A percentile compares a stretch with the other conserved stretches of the same genome.
Conservation (phyloP, 495 filamentous ascomycete genomes). For the Penicillium chermesinum region DNA sequence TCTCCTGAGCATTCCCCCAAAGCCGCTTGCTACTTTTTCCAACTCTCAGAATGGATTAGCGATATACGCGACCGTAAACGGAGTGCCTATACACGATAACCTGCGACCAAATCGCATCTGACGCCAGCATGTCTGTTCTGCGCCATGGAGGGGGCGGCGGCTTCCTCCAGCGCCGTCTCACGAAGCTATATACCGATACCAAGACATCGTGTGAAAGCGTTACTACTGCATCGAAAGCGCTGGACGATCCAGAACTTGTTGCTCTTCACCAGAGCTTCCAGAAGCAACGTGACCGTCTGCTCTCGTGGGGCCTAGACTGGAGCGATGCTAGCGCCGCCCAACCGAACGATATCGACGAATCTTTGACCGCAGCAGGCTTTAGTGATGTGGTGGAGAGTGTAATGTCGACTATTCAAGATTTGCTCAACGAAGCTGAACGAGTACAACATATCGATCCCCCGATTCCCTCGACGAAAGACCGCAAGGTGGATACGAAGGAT, state of each 20-base stretch:
- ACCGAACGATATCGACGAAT: constrained; percentile 80
- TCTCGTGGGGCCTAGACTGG: constrained; percentile 91
- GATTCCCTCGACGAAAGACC: constrained; percentile 35
- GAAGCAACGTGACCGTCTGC: constrained; percentile 57
- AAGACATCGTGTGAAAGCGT: constrained; percentile 83
- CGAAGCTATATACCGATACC: constrained; percentile 86
- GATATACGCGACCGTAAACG: constrained; percentile 6
- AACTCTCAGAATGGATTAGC: constrained; percentile 14
- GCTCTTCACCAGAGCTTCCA: constrained; percentile 53
- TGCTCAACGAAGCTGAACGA: constrained; percentile 77
- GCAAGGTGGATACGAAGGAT: constrained; percentile 33
- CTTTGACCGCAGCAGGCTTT: constrained; percentile 73
- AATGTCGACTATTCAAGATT: constrained; percentile 82
- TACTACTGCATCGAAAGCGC: constrained; percentile 61
- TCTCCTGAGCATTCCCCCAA: constrained; percentile 4
- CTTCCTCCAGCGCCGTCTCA: constrained; percentile 64
- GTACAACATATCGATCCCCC: constrained; percentile 57
- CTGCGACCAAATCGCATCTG: constrained; percentile 16
- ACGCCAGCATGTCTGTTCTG: constrained; percentile 45
- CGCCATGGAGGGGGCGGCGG: constrained; percentile 41
- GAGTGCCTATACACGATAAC: neutral
- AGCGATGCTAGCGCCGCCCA: constrained; percentile 61
- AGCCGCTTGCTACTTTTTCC: neutral
- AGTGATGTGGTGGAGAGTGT: constrained; percentile 85
- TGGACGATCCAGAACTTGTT: constrained; percentile 49